Percentiles rank a stretch among this genome's conserved stretches.
These are phyloP conservation scores for Porphyrellus cyaneotinctus DNA, from an alignment of 768 basidiomycete species.

Conservation along the genomic window DNA sequence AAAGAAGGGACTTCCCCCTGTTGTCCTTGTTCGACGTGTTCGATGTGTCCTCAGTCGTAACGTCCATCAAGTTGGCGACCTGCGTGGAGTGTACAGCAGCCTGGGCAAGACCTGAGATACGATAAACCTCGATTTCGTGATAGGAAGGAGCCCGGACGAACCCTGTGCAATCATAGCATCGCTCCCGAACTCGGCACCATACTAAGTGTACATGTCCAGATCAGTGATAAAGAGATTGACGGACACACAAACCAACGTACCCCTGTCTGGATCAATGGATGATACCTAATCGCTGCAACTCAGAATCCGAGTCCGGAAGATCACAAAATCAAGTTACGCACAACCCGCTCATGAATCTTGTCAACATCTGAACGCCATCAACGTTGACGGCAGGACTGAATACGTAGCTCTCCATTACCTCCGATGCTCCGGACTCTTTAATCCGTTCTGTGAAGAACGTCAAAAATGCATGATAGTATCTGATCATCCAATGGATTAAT, in stretches of 20 bases:
- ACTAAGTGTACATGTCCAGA: conserved; percentile 30
- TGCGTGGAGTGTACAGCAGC: conserved; percentile 39
- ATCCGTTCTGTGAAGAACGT: conserved; percentile 42
- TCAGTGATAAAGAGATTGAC: neutral
- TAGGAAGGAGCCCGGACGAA: conserved; percentile 14
- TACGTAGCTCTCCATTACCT: conserved; percentile 45
- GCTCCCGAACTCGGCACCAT: conserved; percentile 50
- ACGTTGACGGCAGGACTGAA: conserved; percentile 36
- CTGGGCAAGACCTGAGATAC: conserved; percentile 42
- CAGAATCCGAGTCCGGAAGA: neutral
- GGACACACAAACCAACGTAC: conserved; percentile 32
- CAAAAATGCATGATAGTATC: conserved; percentile 35
- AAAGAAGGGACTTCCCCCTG: conserved; percentile 41
- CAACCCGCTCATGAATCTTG: conserved; percentile 35
- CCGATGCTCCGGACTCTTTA: conserved; percentile 33
- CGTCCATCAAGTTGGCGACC: conserved; percentile 32
- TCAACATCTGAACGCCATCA: conserved; percentile 31
- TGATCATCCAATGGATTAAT: conserved; percentile 18
- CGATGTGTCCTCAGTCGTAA: conserved; percentile 3
- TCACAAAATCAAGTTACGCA: conserved; percentile 19
- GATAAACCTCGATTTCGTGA: neutral
- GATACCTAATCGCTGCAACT: conserved; percentile 34
- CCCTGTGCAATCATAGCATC: conserved; percentile 49
- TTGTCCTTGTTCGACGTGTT: conserved; percentile 1
- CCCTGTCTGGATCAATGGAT: conserved; percentile 57